A percentile compares a stretch with the other conserved stretches of the same genome.
Evolutionary conservation across 768 basidiomycete species (phyloP).

Genomic region (Exidia glandulosa): DNA sequence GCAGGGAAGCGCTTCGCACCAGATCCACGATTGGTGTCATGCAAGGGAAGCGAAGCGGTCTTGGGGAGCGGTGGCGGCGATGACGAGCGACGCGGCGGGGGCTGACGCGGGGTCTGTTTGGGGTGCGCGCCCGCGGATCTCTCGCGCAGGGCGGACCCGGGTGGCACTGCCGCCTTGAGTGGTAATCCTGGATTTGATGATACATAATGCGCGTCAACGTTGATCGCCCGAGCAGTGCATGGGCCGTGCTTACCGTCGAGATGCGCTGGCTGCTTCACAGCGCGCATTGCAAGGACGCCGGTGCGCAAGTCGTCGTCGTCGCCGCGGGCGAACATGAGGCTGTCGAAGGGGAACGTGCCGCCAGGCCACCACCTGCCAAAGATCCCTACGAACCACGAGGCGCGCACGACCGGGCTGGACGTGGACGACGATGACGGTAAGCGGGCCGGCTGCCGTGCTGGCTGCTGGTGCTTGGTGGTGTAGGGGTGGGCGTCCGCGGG

Average conservation of each 20-base stretch:
- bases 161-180: background rate
- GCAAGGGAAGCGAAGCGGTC: constrained; percentile 68
- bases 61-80: constrained; percentile 78
- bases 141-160: background rate
- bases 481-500: constrained; percentile 23
- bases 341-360: constrained; percentile 41
- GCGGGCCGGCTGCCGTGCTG: no score
- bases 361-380: constrained; percentile 91
- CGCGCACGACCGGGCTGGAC: constrained; percentile 22
- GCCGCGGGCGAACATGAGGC: constrained; percentile 63
- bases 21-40: constrained; percentile 35
- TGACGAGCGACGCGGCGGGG: constrained; percentile 41
- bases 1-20: constrained; percentile 1
- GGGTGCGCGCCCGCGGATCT: background rate
- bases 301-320: constrained; percentile 65
- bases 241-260: constrained; percentile 41
- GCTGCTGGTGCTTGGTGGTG: background rate
- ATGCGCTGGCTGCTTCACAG: constrained; percentile 56
- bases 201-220: no score
- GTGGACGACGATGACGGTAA: no score
- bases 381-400: constrained; percentile 84
- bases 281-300: constrained; percentile 66
- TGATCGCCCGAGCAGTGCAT: no score
- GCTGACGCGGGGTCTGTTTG: background rate
- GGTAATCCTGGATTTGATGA: background rate